Base-by-base conservation (phyloP, 495 filamentous ascomycete genomes). In the Podospora appendiculata region DNA sequence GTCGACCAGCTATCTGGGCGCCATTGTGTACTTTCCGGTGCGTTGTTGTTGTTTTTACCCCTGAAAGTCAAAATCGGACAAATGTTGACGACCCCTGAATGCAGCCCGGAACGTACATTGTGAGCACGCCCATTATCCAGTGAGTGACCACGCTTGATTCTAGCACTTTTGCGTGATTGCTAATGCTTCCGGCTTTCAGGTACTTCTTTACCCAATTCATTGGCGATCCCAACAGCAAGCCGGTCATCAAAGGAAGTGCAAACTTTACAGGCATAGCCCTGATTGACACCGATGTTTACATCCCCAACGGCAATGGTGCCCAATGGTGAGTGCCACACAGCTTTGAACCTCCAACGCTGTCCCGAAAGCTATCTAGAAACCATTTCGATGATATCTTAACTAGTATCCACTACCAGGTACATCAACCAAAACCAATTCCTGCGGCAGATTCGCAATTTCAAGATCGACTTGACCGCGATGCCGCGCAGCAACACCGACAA, bases 391-490 rank as follows among this genome's bases (percentile, higher is more conserved):
- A n/a, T n/a, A n/a, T n/a, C n/a, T n/a, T n/a, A n/a, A n/a, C 25
- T 25, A 25, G 5, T 25, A 2, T 25, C 25, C 25, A 25, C 25
- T 5, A 25, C 5, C 25, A 25, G 25, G 25, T 25, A 38, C 45
- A 68, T 63, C 6, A 57, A 77, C 2, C 89, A 84, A n/a, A 97
- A 95, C 78, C 93, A 95, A 73, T 97, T 97, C 77, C 95, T 87
- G 77, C 88, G 92, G 19, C 86, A 92, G 59, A 74, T 96, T 56
- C 88, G 92, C 66, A 96, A 97, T 72, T 85, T 97, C 59, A 75
- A 88, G 54, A 84, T 97, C 64, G 92, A 96, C 65, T 69, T 89
- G 32, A 88, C 81, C 38, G 77, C 70, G 11, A 79, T 85, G 76
- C 9, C 44, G 3, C 44, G 44, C 11, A 8, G 9, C 13, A 46